A percentile compares a stretch with the other conserved stretches of the same genome.
Evolutionary conservation across 2,329 filamentous ascomycete species (phyloP).

Genomic region (Pseudocercospora vitis): DNA sequence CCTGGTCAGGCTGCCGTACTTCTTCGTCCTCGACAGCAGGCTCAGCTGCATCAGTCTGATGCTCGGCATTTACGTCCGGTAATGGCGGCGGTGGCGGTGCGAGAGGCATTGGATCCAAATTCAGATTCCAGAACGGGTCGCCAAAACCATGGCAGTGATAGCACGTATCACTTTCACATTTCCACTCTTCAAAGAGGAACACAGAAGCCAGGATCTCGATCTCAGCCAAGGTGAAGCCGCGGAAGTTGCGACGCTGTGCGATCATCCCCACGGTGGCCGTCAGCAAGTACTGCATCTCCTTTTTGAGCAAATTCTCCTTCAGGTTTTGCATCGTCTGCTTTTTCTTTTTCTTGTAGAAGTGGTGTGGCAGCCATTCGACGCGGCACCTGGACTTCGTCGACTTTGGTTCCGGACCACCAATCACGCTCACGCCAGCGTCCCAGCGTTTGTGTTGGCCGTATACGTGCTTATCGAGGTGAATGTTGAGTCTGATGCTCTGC

Average conservation of each 20-base stretch:
- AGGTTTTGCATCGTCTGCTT: not conserved
- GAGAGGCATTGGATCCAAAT: too few species aligned
- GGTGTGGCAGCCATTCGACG: not conserved
- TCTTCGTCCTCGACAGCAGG: too few species aligned
- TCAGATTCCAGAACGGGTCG: not conserved
- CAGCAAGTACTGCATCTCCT: not conserved
- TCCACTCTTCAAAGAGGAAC: constrained; percentile 5
- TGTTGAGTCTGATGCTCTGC: not conserved
- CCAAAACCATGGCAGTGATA: constrained; percentile 1
- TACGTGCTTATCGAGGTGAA: not conserved
- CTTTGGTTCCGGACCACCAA: not conserved
- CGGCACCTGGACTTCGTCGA: not conserved
- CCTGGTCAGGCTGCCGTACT: too few species aligned
- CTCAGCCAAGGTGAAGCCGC: constrained; percentile 8
- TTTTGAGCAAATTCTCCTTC: not conserved
- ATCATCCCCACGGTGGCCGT: not conserved
- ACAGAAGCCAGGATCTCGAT: not conserved
- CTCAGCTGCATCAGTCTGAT: too few species aligned
- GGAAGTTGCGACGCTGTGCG: not conserved
- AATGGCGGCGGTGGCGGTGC: constrained; percentile 73
- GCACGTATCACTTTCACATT: not conserved
- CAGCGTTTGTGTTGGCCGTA: constrained; percentile 1
- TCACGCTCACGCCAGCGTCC: not conserved
- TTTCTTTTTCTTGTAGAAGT: not conserved
- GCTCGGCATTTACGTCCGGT: too few species aligned